Evolutionary conservation across 495 filamentous ascomycete genomes (phyloP), one percentile per base, ranked within the genome.

Genomic region (Melanomma pulvis-pyrius): DNA sequence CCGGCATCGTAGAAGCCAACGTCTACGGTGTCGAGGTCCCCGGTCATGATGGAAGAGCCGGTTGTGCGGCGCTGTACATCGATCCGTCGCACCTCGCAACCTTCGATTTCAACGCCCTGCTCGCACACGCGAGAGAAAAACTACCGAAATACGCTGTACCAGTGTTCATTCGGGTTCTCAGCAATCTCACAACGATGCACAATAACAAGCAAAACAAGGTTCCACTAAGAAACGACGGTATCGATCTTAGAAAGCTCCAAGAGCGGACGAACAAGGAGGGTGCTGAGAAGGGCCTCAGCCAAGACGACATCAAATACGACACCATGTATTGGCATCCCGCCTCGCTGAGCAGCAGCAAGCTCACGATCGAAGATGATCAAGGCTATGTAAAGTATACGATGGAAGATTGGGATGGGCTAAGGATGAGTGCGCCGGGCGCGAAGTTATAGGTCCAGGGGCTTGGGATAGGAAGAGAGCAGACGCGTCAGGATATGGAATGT

Each of bases 131-230:
- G 3, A 79, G 86, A 0, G 74, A 79, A 17, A 78, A 84, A 48
- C 76, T 93, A 25, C 90, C 90, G 1, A 81, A 80, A 55, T 93
- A 92, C 77, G 90, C 90, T 0, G 90, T 93, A 0, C 90, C 90
- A 3, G 72, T 92, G 2, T 93, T 94, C 74, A 67, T 93, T 26
- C 79, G 91, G 0, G 72, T 92, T 24, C 83, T 89, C 4, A 71
- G 79, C 46, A 81, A 79, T 50, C 79, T 84, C 39, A 82, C 81
- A 32, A 83, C 87, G 22, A 92, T 87, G 62, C 89, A 94, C 73
- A 93, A 92, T 74, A 87, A 92, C 73, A 94, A 94, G 78, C 90
- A 92, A 78, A 88, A 90, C 73, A 94, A 92, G 76, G 84, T 87
- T 6, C 85, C 86, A 1, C 79, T 92, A 28, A 81, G 89, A 63